Conservation (phyloP, 805 yeast genomes). For the Jamesozyma jinghongensis region DNA sequence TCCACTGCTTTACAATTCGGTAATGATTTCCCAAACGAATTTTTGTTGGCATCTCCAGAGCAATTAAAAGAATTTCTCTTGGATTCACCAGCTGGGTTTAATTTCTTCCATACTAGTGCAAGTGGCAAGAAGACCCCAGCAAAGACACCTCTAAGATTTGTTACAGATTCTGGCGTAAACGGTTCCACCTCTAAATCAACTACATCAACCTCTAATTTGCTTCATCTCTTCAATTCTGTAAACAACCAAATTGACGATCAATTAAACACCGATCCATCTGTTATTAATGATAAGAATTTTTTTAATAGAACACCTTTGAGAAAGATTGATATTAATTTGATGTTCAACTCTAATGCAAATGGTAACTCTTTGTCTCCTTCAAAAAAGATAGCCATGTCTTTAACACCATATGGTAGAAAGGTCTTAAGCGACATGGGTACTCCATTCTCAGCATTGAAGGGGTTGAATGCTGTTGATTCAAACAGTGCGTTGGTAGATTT, state of each 20-base stretch:
- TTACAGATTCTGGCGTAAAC: constrained; percentile 13
- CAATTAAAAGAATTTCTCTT: constrained; percentile 28
- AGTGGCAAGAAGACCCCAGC: constrained; percentile 23
- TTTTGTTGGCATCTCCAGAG: constrained; percentile 29
- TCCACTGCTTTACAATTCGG: constrained; percentile 25
- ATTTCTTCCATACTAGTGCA: constrained; percentile 16
- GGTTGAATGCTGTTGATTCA: constrained; percentile 8
- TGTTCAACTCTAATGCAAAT: constrained; percentile 22
- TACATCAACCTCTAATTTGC: constrained; percentile 7
- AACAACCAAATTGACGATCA: constrained; percentile 4
- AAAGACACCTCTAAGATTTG: constrained; percentile 28
- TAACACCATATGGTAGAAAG: constrained; percentile 29
- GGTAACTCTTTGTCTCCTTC: constrained; percentile 25
- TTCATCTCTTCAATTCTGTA: constrained; percentile 8
- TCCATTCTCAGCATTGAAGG: constrained; percentile 16
- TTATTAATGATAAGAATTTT: constrained; percentile 4
- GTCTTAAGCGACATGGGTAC: constrained; percentile 27
- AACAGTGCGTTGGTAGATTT: constrained; percentile 29
- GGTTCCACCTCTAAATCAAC: constrained; percentile 6
- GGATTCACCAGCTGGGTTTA: constrained; percentile 28
- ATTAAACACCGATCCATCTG: background rate
- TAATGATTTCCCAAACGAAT: constrained; percentile 21
- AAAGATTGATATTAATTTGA: constrained; percentile 26
- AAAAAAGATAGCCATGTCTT: constrained; percentile 20
- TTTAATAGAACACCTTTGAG: constrained; percentile 21